Percentiles rank a stretch among this genome's conserved stretches.
Evolutionary conservation across 2,329 filamentous ascomycete genomes (phyloP).

Genomic region (Podosphaera xanthii): DNA sequence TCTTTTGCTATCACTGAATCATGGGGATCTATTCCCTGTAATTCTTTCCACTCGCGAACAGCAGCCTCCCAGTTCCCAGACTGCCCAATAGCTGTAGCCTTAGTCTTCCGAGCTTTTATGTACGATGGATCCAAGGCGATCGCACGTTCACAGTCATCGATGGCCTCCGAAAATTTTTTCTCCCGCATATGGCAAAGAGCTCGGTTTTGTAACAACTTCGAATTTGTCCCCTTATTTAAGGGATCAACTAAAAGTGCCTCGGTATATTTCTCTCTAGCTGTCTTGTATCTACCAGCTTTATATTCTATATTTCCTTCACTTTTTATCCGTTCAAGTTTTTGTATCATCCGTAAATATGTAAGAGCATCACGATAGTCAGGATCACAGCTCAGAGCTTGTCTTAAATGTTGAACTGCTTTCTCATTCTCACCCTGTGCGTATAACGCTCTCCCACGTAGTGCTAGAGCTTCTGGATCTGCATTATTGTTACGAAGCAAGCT

Average conservation of each 20-base stretch:
- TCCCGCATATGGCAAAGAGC: constrained; percentile 66
- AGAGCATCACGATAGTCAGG: constrained; percentile 78
- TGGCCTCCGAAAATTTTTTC: constrained; percentile 62
- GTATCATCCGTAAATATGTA: constrained; percentile 71
- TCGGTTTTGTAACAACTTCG: constrained; percentile 84
- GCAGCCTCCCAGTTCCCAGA: constrained; percentile 84
- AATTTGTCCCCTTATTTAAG: constrained; percentile 72
- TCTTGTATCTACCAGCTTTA: constrained; percentile 60
- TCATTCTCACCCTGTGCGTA: constrained; percentile 89
- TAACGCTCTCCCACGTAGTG: constrained; percentile 66
- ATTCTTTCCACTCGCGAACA: constrained; percentile 66
- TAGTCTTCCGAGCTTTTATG: constrained; percentile 77
- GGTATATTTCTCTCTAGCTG: constrained; percentile 67
- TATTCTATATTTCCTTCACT: constrained; percentile 79
- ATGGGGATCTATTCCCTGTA: constrained; percentile 61
- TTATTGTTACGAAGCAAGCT: constrained; percentile 63
- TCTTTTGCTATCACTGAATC: constrained; percentile 67
- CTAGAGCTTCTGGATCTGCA: constrained; percentile 81
- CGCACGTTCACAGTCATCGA: constrained; percentile 68
- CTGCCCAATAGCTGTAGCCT: constrained; percentile 70
- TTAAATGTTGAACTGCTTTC: constrained; percentile 80
- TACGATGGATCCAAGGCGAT: constrained; percentile 66
- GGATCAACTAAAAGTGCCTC: constrained; percentile 70
- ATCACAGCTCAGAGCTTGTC: constrained; percentile 71
- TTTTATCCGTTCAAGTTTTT: constrained; percentile 83